A percentile compares a stretch with the other conserved stretches of the same genome.
phyloP scores from a whole-genome alignment of 2,329 filamentous ascomycete genomes.

The Sclerotinia trifoliorum region DNA sequence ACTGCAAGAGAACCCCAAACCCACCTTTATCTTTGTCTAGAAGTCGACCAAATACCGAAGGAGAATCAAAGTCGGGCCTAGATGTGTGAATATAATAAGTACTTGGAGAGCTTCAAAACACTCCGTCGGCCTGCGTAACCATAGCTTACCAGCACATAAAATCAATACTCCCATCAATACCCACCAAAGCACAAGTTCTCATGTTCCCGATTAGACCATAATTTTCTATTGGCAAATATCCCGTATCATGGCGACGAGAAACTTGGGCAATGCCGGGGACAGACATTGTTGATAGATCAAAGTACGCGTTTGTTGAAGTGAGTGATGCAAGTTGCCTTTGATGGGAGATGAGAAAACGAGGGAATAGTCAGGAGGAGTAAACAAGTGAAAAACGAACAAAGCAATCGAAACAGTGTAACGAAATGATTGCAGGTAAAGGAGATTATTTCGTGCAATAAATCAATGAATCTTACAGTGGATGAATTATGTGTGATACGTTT shows the following conservation, averaged over 20 bases:
- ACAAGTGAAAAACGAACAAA: conserved; percentile 1
- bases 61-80: conserved; percentile 77
- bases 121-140: neutral
- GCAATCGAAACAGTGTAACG: conserved; percentile 9
- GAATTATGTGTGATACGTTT: neutral
- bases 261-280: conserved; percentile 9
- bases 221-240: conserved; percentile 59
- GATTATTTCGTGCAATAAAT: neutral
- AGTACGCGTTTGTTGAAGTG: neutral
- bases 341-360: conserved; percentile 3
- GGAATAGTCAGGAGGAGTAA: neutral
- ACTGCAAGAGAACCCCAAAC: neutral
- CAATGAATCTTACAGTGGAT: conserved; percentile 1
- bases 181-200: conserved; percentile 73
- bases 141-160: conserved; percentile 71
- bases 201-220: conserved; percentile 81
- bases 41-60: conserved; percentile 71
- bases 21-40: conserved; percentile 64
- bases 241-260: conserved; percentile 30
- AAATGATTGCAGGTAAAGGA: neutral
- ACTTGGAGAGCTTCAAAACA: neutral
- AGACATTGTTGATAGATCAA: conserved; percentile 10
- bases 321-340: conserved; percentile 12
- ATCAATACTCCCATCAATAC: conserved; percentile 71
- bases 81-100: conserved; percentile 9